Percentiles rank a stretch among this genome's conserved stretches.
Evolutionary conservation across 2,329 filamentous ascomycete species (phyloP).

Genomic region (Phyllachora maydis): DNA sequence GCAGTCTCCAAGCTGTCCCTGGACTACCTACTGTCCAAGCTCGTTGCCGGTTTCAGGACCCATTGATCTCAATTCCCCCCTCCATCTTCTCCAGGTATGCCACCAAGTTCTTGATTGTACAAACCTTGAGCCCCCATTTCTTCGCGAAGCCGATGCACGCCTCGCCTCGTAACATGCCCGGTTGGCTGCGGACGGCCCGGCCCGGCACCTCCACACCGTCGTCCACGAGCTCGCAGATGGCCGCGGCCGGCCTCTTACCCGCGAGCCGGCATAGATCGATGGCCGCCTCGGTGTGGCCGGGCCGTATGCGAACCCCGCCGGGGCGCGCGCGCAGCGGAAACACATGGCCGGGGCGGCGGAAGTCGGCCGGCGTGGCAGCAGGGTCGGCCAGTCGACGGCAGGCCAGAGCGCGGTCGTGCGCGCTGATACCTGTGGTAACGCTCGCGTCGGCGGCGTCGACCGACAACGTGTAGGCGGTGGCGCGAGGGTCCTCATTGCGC

Average conservation of each 20-base stretch:
- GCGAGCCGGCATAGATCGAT: conserved; percentile 77
- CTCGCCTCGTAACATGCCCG: conserved; percentile 86
- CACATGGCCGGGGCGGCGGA: conserved; percentile 76
- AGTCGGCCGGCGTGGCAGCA: conserved; percentile 29
- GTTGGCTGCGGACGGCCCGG: conserved; percentile 38
- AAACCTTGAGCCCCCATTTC: conserved; percentile 77
- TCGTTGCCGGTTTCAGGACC: no score
- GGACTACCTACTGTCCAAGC: no score
- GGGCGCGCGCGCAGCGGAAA: conserved; percentile 61
- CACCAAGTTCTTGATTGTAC: conserved; percentile 85
- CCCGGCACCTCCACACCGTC: conserved; percentile 58
- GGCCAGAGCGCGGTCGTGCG: conserved; percentile 67
- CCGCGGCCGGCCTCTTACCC: conserved; percentile 55
- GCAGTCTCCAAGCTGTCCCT: no score
- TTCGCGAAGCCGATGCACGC: conserved; percentile 74
- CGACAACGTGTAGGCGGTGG: conserved; percentile 83
- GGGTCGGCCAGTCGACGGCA: conserved; percentile 60
- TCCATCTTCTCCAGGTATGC: conserved; percentile 59
- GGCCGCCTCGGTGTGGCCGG: conserved; percentile 84
- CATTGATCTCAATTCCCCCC: conserved; percentile 31
- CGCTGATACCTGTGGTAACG: conserved; percentile 77
- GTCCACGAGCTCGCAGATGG: conserved; percentile 82
- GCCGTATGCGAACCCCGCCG: conserved; percentile 62
- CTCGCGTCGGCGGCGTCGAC: conserved; percentile 57
- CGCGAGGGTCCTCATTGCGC: conserved; percentile 56